A percentile compares a stretch with the other conserved stretches of the same genome.
Conservation (phyloP, 441 rosid genomes). For the Isatis lusitanica region DNA sequence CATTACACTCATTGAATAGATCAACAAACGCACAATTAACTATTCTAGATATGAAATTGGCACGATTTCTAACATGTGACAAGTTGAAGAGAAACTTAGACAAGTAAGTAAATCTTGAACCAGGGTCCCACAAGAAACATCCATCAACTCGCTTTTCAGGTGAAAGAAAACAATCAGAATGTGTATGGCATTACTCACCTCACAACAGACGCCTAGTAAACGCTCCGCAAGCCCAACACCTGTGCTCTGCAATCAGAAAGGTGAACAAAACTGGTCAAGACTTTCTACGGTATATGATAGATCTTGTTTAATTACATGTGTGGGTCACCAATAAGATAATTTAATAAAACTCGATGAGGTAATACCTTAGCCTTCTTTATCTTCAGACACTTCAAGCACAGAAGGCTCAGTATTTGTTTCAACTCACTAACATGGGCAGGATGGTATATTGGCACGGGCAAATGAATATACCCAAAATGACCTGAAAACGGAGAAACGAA, state of each 20-base stretch:
- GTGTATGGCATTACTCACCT: constrained; percentile 52
- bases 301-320: constrained; percentile 3
- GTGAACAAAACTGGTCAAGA: constrained; percentile 28
- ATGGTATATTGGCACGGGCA: constrained; percentile 87
- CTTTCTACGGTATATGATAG: constrained; percentile 23
- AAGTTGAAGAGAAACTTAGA: constrained; percentile 5
- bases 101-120: neutral
- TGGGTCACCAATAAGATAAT: neutral
- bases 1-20: no score
- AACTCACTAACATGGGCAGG: constrained; percentile 82
- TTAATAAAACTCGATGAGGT: neutral
- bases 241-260: constrained; percentile 55
- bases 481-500: constrained; percentile 55
- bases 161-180: constrained; percentile 14
- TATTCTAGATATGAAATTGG: neutral
- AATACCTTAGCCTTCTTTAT: constrained; percentile 69
- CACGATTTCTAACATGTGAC: constrained; percentile 13
- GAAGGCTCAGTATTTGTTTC: constrained; percentile 68
- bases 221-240: constrained; percentile 66
- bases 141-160: neutral
- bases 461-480: constrained; percentile 88
- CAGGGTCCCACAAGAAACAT: neutral
- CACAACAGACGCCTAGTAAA: constrained; percentile 75
- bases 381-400: constrained; percentile 90
- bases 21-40: no score